These are phyloP conservation scores for Exophiala sideris DNA, from an alignment of 2,329 filamentous ascomycete genomes.

Conservation along the genomic window DNA sequence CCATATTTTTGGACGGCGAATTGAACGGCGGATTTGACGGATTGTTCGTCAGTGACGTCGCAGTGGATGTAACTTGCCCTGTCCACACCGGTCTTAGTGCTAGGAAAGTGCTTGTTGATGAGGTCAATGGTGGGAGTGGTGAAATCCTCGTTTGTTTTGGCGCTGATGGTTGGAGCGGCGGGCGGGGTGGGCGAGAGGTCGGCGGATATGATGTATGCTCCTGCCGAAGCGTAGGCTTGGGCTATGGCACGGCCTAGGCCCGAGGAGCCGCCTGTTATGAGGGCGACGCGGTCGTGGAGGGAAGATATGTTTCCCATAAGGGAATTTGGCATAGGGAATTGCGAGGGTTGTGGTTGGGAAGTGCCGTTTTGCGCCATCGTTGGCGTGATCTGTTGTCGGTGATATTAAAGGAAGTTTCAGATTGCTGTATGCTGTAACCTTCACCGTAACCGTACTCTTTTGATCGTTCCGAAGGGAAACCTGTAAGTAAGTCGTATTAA, in stretches of 20 bases:
- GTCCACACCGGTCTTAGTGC: neutral
- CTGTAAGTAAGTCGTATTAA: no score
- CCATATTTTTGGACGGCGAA: conserved; percentile 82
- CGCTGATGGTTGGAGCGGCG: conserved; percentile 27
- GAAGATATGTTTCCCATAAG: conserved; percentile 15
- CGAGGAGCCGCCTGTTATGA: conserved; percentile 48
- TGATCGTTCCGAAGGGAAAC: no score
- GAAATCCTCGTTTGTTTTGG: conserved; percentile 22
- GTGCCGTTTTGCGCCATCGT: no score
- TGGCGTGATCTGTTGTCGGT: no score
- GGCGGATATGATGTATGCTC: conserved; percentile 43
- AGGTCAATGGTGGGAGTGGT: conserved; percentile 25
- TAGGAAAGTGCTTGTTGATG: conserved; percentile 19
- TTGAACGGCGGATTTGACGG: conserved; percentile 67
- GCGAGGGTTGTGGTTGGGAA: no score
- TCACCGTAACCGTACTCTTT: no score
- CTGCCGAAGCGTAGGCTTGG: conserved; percentile 40
- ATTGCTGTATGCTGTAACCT: no score
- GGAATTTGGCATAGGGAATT: neutral
- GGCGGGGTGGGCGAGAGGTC: conserved; percentile 33
- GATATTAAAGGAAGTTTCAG: no score
- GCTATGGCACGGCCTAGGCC: conserved; percentile 49
- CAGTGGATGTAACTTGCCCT: conserved; percentile 16
- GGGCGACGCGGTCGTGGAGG: conserved; percentile 35
- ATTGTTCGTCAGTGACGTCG: conserved; percentile 21